Conservation (phyloP, 1,284 basidiomycete genomes). For the Rhodotorula sp. region DNA sequence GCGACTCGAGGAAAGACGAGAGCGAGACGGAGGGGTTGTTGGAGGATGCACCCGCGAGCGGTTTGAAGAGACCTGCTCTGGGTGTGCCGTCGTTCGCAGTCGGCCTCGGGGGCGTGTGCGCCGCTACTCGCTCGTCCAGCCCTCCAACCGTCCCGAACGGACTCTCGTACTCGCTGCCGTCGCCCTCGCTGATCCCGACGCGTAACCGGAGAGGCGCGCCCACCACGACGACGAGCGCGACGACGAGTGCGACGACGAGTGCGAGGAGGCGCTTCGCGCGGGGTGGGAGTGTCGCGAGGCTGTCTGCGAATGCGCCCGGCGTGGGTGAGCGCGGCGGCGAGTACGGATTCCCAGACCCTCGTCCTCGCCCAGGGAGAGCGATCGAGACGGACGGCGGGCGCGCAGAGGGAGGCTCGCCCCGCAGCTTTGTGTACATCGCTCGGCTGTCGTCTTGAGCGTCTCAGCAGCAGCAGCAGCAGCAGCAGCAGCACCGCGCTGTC, state of each 20-base stretch:
- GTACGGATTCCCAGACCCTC: neutral
- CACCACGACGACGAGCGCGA: constrained; percentile 3
- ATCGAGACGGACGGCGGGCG: constrained; percentile 3
- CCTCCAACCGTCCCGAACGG: too few relatives aligned
- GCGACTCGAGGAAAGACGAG: constrained; percentile 17
- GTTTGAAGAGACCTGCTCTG: neutral
- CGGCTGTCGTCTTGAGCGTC: neutral
- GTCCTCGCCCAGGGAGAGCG: neutral
- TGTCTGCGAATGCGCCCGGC: neutral
- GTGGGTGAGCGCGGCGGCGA: neutral
- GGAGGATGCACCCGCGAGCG: neutral
- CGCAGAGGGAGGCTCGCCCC: neutral
- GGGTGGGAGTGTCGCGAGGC: neutral
- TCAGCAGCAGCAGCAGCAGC: neutral
- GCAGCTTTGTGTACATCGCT: neutral
- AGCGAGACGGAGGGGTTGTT: constrained; percentile 15
- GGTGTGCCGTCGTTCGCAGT: neutral
- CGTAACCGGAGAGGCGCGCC: neutral
- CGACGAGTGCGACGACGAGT: neutral
- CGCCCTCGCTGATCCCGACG: neutral
- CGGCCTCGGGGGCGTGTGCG: neutral
- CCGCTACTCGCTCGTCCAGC: neutral
- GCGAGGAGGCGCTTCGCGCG: constrained; percentile 1
- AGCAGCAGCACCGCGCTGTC: neutral
- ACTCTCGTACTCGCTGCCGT: neutral